Conservation (phyloP, 495 filamentous ascomycete species). For the Thermochaetoides thermophila region DNA sequence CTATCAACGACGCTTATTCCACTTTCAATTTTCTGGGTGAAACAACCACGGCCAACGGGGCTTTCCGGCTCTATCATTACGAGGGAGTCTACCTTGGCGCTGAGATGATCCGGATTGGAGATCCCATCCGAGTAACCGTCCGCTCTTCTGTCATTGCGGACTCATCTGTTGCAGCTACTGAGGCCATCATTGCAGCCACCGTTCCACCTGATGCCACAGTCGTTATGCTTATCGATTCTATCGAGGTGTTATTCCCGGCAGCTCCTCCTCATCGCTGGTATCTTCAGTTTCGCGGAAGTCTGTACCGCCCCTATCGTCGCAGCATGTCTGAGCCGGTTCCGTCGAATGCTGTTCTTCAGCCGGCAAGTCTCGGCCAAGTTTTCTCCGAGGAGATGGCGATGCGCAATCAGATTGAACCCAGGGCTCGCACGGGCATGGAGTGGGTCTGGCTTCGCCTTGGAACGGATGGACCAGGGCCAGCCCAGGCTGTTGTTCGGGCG, state of each 20-base stretch:
- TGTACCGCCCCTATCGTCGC: constrained; percentile 12
- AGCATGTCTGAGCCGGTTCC: constrained; percentile 6
- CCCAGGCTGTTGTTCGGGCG: constrained; percentile 2
- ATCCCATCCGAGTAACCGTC: constrained; percentile 22
- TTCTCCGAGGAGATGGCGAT: constrained; percentile 22
- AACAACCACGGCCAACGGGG: constrained; percentile 4
- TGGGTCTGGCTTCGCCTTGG: constrained; percentile 21
- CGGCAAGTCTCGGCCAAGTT: constrained; percentile 15
- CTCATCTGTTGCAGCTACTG: too few relatives aligned
- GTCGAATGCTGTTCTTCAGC: constrained; percentile 1
- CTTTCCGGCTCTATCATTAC: constrained; percentile 5
- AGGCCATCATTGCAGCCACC: constrained; percentile 6
- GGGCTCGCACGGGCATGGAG: constrained; percentile 6
- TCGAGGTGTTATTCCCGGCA: constrained; percentile 7
- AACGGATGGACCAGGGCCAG: background rate
- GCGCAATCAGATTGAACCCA: constrained; percentile 18
- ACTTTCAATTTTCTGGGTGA: constrained; percentile 21
- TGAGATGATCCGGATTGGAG: constrained; percentile 26
- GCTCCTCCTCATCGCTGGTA: constrained; percentile 3
- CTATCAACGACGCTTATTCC: constrained; percentile 28
- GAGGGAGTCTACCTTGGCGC: constrained; percentile 29
- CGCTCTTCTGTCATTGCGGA: background rate
- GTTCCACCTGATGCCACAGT: constrained; percentile 3
- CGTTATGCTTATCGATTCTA: constrained; percentile 23
- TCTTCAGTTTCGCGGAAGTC: constrained; percentile 16